Evolutionary conservation across 2,329 filamentous ascomycete genomes (phyloP).

Genomic region (Aspergillus calidoustus): DNA sequence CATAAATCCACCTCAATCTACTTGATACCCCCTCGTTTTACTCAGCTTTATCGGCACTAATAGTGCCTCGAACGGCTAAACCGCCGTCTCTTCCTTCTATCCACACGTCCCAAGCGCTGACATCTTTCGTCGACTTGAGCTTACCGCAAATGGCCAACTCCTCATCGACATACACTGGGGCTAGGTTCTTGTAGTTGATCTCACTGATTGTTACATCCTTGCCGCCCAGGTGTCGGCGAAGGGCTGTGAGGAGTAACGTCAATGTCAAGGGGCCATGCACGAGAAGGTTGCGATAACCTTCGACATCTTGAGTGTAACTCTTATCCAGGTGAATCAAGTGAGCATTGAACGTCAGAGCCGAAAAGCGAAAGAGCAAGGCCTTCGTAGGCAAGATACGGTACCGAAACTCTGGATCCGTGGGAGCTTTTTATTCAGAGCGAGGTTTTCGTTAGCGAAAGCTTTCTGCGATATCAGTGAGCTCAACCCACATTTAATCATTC

Average conservation of each 20-base stretch:
- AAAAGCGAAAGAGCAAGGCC: slow-evolving; percentile 84
- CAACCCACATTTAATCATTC: slow-evolving; percentile 42
- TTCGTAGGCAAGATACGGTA: slow-evolving; percentile 69
- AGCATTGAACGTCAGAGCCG: slow-evolving; percentile 87
- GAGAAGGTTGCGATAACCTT: slow-evolving; percentile 75
- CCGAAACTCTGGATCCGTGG: slow-evolving; percentile 57
- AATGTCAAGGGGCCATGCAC: slow-evolving; percentile 87
- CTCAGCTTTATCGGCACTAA: slow-evolving; percentile 21
- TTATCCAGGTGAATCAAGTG: slow-evolving; percentile 87
- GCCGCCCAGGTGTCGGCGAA: slow-evolving; percentile 59
- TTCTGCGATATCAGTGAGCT: slow-evolving; percentile 20
- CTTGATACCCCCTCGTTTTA: not conserved
- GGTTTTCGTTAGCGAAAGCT: slow-evolving; percentile 27
- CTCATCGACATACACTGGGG: slow-evolving; percentile 78
- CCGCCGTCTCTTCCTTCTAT: slow-evolving; percentile 65
- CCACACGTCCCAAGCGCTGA: slow-evolving; percentile 65
- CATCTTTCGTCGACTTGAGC: slow-evolving; percentile 48
- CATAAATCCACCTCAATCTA: not conserved
- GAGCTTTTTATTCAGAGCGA: slow-evolving; percentile 44
- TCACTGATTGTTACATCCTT: slow-evolving; percentile 50
- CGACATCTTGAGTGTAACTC: slow-evolving; percentile 68
- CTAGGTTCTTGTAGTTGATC: slow-evolving; percentile 80
- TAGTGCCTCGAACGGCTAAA: slow-evolving; percentile 66
- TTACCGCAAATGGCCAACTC: slow-evolving; percentile 71
- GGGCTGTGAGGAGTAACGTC: slow-evolving; percentile 72